Base-by-base conservation (phyloP, 257 asterid species). In the Jasminum sambac region DNA sequence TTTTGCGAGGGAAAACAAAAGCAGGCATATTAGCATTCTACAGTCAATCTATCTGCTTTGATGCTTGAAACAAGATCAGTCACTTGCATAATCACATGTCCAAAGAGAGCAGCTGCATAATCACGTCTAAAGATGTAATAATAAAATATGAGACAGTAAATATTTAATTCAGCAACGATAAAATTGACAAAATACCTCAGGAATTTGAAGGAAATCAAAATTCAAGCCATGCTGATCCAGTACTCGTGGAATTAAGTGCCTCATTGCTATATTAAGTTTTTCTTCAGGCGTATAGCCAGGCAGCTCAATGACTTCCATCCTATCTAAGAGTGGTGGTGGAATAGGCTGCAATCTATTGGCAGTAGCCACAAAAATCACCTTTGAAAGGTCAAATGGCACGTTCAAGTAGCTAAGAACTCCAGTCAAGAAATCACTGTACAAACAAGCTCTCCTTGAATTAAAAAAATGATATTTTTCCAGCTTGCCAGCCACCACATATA, bases 231-330 rank as follows among this genome's bases (percentile, higher is more conserved):
- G 99, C 81, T 95, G 98, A 82, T 95, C 97, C 66, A 95, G 95
- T 74, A 95, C 99, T 71, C 98, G 85, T 63, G 99, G 99, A 79
- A 95, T 80, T 73, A 95, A 77, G 85, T 95, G 96, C 80, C 74
- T 87, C 85, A 84, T 88, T 26, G 99, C 96, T 79, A 95, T 95
- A 80, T 74, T 88, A 43, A 95, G 95, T 78, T 95, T 95, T 79
- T 95, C 99, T 81, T 95, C 99, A 78, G 96, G 97, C 72, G 98
- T 91, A 76, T 95, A 95, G 76, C 99, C 99, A 67, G 99, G 98
- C 80, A 95, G 81, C 83, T 95, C 98, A 76, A 95, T 95, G 78
- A 95, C 92, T 81, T 95, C 99, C 99, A 95, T 91, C 84, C 99
- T 88, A 85, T 95, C 99, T 66, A 89, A 77, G 68, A 95, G 97